These are phyloP conservation scores for Rehmannia glutinosa DNA, from an alignment of 257 asterid species.

Conservation along the genomic window DNA sequence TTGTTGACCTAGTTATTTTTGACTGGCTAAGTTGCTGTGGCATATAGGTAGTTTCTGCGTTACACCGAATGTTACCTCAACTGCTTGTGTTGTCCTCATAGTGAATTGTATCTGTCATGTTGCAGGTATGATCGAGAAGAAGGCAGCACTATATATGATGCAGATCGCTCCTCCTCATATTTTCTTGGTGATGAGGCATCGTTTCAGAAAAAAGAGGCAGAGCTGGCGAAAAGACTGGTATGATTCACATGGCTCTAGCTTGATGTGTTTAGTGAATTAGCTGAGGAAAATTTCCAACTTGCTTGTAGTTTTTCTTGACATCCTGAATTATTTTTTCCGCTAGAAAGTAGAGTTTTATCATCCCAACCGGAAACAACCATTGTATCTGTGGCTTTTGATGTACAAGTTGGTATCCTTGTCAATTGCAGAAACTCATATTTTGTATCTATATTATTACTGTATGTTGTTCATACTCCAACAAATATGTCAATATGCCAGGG, in stretches of 20 bases:
- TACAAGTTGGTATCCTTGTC: not conserved
- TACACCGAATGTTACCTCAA: not conserved
- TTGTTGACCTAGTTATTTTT: not conserved
- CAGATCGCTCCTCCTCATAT: constrained; percentile 62
- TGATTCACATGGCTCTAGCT: constrained; percentile 10
- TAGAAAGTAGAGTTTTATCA: not conserved
- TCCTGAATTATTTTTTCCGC: not conserved
- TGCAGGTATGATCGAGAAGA: constrained; percentile 94
- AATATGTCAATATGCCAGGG: not conserved
- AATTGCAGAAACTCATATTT: not conserved
- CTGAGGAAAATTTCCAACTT: not conserved
- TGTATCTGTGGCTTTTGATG: not conserved
- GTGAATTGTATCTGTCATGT: constrained; percentile 15
- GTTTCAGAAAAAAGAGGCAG: constrained; percentile 85
- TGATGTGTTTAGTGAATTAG: not conserved
- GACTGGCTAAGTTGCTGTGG: not conserved
- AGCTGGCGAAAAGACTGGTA: constrained; percentile 85
- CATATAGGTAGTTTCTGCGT: not conserved
- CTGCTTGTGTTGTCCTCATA: constrained; percentile 4
- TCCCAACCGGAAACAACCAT: not conserved
- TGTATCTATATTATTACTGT: not conserved
- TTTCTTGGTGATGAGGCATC: constrained; percentile 95
- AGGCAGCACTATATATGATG: constrained; percentile 67
- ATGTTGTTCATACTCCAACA: not conserved
- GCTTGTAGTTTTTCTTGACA: not conserved